Evolutionary conservation across 108 stramenopile species (phyloP), one percentile per base, ranked within the genome.

Genomic region (Nitzschia sp.): DNA sequence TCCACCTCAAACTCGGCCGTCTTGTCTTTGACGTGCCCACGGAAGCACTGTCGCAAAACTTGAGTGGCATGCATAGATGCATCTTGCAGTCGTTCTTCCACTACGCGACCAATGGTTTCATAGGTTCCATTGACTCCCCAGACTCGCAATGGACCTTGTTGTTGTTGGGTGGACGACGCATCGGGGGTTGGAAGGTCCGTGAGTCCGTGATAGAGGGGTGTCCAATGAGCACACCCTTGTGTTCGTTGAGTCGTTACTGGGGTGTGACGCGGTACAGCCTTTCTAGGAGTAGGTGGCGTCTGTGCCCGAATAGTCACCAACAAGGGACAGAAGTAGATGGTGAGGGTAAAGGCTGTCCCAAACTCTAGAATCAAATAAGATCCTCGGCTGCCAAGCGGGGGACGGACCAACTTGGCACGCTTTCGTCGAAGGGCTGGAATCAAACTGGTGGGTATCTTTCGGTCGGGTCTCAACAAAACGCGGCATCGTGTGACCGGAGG

Each of bases 271-370:
- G 8, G 12, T 17, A 20, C n/a, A 26, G 73, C 39, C 41, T 53
- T 41, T 7, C 41, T 40, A 10, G 38, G 26, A 51, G 3, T 22
- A 15, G 22, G 44, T 22, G 53, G 62, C 52, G 56, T 51, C 52
- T 70, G 71, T 21, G 87, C 91, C 53, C 86, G 78, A 21, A 92
- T 61, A 0, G 73, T 65, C 10, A 93, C 91, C 25, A 89, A n/a
- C 9, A 93, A 57, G 15, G 91, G 91, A 12, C 55, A 72, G 48
- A 93, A 70, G 67, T 84, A 88, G 51, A 93, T 84, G 26, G 81
- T 83, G 87, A 93, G 87, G 59, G 72, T 75, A 81, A 93, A 93
- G 10, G 85, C 84, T 38, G 54, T 65, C 21, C 81, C 91, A 80
- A 89, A 93, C 22, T 82, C 75, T 21, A 93, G 25, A 24, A 73